These are phyloP conservation scores for Cladosporium sphaerospermum DNA, from an alignment of 2,329 filamentous ascomycete species.

Conservation along the genomic window DNA sequence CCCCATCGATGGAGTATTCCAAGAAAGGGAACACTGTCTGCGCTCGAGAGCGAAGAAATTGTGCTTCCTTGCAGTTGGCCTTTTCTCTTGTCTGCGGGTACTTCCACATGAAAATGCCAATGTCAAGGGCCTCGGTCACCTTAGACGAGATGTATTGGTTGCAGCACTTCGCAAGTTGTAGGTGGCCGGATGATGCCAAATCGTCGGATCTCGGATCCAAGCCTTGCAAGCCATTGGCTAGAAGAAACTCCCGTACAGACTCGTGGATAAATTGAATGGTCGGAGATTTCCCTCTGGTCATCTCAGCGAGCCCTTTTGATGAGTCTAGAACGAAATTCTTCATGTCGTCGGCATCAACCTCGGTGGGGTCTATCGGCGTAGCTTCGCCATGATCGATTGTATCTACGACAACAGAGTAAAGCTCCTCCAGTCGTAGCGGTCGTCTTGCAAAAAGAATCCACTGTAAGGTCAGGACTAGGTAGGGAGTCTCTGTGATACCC, in stretches of 20 bases:
- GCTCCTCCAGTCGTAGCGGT: conserved; percentile 39
- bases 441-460: conserved; percentile 49
- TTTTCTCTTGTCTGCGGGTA: not conserved
- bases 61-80: not conserved
- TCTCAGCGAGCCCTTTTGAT: conserved; percentile 48
- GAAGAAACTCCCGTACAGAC: conserved; percentile 32
- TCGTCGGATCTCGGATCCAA: not conserved
- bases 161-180: not conserved
- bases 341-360: conserved; percentile 28
- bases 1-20: not conserved
- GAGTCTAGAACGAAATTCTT: conserved; percentile 33
- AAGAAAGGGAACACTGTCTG: not conserved
- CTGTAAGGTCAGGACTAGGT: conserved; percentile 39
- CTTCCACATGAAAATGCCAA: not conserved
- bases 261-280: conserved; percentile 51
- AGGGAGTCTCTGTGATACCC: not conserved
- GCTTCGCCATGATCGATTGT: conserved; percentile 31
- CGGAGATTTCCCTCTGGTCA: conserved; percentile 27
- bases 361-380: not conserved
- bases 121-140: not conserved
- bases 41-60: not conserved
- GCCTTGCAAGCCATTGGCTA: not conserved
- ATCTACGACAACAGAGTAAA: conserved; percentile 34
- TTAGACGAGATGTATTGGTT: not conserved
- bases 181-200: not conserved